Evolutionary conservation across 2,329 filamentous ascomycete species (phyloP), one percentile per base, ranked within the genome.

Genomic region (Aspergillus glaucus): DNA sequence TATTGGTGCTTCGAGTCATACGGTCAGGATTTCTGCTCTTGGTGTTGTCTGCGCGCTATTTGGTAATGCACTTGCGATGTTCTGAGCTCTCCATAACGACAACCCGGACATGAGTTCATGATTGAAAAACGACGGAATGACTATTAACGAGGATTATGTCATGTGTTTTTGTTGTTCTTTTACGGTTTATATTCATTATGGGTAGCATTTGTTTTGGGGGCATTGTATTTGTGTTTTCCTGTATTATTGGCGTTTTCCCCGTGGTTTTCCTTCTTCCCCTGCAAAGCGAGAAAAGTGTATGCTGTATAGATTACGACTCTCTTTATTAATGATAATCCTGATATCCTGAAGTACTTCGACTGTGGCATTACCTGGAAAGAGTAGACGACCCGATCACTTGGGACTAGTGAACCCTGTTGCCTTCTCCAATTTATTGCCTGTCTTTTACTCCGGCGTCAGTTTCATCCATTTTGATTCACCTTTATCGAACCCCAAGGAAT

Each of bases 11-110:
- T 62, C 58, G 5, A 49, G 44, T 44, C 45, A 36, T 52, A 39
- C 52, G 39, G 44, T 51, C 34, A 44, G 50, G 22, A 21, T 45
- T 22, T 52, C 56, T 8, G 47, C 39, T 6, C 43, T 61, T 36
- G 46, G 52, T 50, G 46, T 44, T 44, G 45, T 65, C n/a, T 61
- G 56, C 50, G 52, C 52, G 37, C 47, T 66, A 21, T 43, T 67
- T 15, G 52, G 49, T 44, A 48, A 52, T 22, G 49, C 50, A 15
- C 17, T 62, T 26, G 46, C 49, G 15, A 44, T 61, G 45, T 42
- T 57, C 43, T 68, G 49, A 61, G 39, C 19, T 28, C 19, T 12
- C 3, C 10, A 30, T 30, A 30, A 30, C 10, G 10, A 30, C 26
- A 30, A 30, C 9, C 26, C 10, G 26, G 26, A 30, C 15, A 9